Evolutionary conservation across 2,329 filamentous ascomycete species (phyloP), one percentile per base, ranked within the genome.

Genomic region (Cytospora schulzeri): DNA sequence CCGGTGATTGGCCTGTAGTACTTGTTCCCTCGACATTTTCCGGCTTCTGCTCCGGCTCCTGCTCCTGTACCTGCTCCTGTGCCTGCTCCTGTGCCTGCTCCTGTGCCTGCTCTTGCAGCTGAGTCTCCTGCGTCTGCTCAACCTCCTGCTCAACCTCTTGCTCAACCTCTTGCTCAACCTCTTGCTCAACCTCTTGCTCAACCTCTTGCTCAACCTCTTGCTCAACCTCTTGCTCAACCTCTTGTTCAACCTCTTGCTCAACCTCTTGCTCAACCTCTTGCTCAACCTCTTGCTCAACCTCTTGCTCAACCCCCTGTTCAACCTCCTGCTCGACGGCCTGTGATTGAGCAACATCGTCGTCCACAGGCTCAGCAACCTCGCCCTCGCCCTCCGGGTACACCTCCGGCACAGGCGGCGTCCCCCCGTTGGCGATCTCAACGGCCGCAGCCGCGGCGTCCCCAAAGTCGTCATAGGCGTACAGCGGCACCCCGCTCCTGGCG

Each of bases 381-480:
- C 4, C 2, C 50, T 52, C 35, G 15, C 56, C 26, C 26, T 52
- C 52, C 19, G 24, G 50, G 8, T 19, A 28, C 7, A 33, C 29
- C 51, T 29, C 22, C 22, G 28, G n/a, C 6, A 7, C 28, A 28
- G 22, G 17, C 0, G 48, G 15, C n/a, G 8, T n/a, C 31, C 22
- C 48, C 3, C 57, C 24, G 33, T 51, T 24, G 1, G 62, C 62
- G 12, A 67, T 74, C 71, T 85, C 82, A 41, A 91, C 85, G 2
- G 85, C 88, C 74, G 90, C 88, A 62, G 79, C 80, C 1, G 88
- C 88, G 0, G 91, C 91, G 73, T 90, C 87, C 67, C 91, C 88
- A 73, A 92, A 92, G 67, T 87, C 86, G 75, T 92, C 90, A 76
- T 88, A 92, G 0, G 88, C 89, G 74, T 86, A 85, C 60, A 93